Base-by-base conservation (phyloP, 257 asterid species). In the Solanum ossicruentum region DNA sequence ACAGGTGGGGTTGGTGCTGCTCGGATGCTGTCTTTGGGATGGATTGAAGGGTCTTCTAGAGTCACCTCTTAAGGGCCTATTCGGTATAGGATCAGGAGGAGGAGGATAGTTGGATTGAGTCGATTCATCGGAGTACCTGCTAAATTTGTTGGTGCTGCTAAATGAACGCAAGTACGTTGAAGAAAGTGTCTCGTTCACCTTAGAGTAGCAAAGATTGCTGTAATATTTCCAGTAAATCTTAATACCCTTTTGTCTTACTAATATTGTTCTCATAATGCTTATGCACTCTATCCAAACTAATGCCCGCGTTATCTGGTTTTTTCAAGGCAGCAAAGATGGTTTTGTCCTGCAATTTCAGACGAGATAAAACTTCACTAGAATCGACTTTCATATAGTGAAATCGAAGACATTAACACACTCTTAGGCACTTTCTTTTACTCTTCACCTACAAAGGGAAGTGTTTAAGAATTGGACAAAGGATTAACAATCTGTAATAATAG, bases 31-130 rank as follows among this genome's bases (percentile, higher is more conserved):
- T 83, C 54, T 58, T 75, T 84, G 51, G 92, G 87, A 70, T 80
- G 81, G 17, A 87, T 86, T 73, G 73, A 82, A 60, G 86, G 86
- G 78, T 85, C 73, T 75, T 12, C 8, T 63, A 18, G 71, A 12
- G 26, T 63, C 88, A 67, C 3, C 66, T 84, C 94, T 87, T 83
- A 93, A 82, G 54, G 94, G 92, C 49, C 94, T 83, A 79, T 90
- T 85, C 12, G 96, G 92, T 49, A 90, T 90, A 39, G 94, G 93
- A 32, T 89, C 93, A 10, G 87, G 88, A 32, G 95, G 90, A 83
- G 81, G 79, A 69, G 77, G 65, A 28, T 78, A 47, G 60, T 18
- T 51, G 26, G 85, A 49, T 6, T 26, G 80, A 83, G 66, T 10
- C 52, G 16, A 52, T 36, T 49, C 65, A 52, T n/a, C 67, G 54